A percentile compares a stretch with the other conserved stretches of the same genome.
phyloP scores from a whole-genome alignment of 1,284 basidiomycete genomes.

The Dichomitus squalens region DNA sequence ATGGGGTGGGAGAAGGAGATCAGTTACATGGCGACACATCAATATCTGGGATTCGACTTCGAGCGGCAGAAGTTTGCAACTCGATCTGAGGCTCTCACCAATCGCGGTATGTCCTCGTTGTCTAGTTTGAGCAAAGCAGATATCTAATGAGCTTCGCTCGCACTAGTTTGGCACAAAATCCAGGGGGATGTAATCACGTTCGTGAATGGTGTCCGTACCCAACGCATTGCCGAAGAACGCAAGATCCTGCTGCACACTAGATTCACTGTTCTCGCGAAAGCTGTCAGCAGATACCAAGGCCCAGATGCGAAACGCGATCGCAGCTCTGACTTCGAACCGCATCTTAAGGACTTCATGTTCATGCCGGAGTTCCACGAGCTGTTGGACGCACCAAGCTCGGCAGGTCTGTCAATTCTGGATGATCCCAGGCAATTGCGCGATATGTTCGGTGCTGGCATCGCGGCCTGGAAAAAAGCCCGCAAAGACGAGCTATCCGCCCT shows the following conservation, averaged over 20 bases:
- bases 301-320: background rate
- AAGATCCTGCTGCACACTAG: background rate
- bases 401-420: background rate
- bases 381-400: background rate
- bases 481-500: background rate
- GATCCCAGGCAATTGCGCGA: background rate
- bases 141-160: too few species aligned
- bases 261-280: background rate
- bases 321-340: background rate
- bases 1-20: background rate
- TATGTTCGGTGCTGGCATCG: background rate
- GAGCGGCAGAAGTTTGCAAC: constrained; percentile 1
- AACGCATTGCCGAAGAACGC: background rate
- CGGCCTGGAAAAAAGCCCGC: background rate
- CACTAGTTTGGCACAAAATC: background rate
- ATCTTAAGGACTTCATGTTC: background rate
- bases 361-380: background rate
- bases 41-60: background rate
- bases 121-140: background rate
- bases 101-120: background rate
- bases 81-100: background rate
- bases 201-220: background rate
- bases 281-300: background rate
- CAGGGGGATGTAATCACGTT: background rate
- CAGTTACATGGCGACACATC: background rate